Percentiles rank a stretch among this genome's conserved stretches.
Evolutionary conservation across 495 filamentous ascomycete species (phyloP).

Genomic region (Penicillium cosmopolitanum): DNA sequence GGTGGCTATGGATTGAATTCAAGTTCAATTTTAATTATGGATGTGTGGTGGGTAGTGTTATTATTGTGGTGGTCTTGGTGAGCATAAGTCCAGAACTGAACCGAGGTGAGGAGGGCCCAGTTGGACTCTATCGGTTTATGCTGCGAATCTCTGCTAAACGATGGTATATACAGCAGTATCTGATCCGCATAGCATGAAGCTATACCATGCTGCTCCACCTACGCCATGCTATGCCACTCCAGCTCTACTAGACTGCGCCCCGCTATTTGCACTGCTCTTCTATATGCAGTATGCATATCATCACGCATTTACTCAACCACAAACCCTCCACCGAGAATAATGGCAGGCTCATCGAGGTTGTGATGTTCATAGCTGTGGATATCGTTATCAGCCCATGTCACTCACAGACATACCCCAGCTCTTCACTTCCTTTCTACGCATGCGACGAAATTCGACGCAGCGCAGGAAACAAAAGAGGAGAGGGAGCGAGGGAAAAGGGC

Average conservation of each 20-base stretch:
- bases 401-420: neutral
- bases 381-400: slow-evolving; percentile 9
- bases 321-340: slow-evolving; percentile 62
- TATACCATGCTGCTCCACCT: too few species aligned
- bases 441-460: too few species aligned
- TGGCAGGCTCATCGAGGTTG: slow-evolving; percentile 68
- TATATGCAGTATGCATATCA: neutral
- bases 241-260: neutral
- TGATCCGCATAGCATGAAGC: too few species aligned
- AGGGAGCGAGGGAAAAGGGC: neutral
- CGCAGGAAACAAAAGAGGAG: too few species aligned
- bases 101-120: too few species aligned
- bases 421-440: too few species aligned
- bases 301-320: slow-evolving; percentile 40
- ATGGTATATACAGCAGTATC: too few species aligned
- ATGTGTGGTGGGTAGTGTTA: neutral
- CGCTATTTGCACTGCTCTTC: neutral
- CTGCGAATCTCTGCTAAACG: too few species aligned
- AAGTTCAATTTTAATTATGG: neutral
- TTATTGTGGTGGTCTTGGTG: too few species aligned
- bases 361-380: slow-evolving; percentile 65
- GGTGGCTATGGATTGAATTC: neutral
- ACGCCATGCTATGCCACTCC: too few species aligned
- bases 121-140: too few species aligned
- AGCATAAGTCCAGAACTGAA: too few species aligned